Evolutionary conservation across 371 early-diverging fungal species (phyloP), one percentile per base, ranked within the genome.

Genomic region (Circinella minor): DNA sequence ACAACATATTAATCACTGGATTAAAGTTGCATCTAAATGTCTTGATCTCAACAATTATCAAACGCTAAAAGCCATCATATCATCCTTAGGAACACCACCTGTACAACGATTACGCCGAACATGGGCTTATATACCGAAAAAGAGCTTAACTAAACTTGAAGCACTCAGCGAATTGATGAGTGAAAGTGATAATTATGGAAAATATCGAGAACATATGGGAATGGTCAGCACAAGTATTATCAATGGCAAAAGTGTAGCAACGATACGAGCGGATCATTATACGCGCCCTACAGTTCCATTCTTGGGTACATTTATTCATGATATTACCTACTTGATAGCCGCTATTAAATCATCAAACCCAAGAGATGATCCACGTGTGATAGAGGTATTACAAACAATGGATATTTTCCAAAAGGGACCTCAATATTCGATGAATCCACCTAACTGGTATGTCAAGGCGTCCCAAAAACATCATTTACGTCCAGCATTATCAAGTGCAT

Each of bases 241-340:
- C 17, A 81, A 80, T 66, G 81, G 81, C 37, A 85, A 77, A 48
- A 72, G 74, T 27, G 76, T 80, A 11, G 61, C 78, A 3, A 36
- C 63, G 0, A 76, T 78, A 18, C 82, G 81, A n/a, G 77, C 77
- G 1, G 89, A 87, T 27, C 82, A 85, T 48, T 72, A 71, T 63
- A 68, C 76, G 36, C 70, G 86, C 18, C 93, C 94, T 8, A 88
- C 87, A 27, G 85, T 94, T 11, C 95, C 95, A 0, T 94, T 90
- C 73, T 72, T 94, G 17, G 93, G 95, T 43, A 88, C 92, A 1
- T 89, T 92, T 73, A 90, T 93, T 27, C 92, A 92, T 75, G 95
- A 94, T 69, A 85, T 89, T 37, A 93, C 93, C 4, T 94, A 94
- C 68, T 76, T 93, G 14, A 54, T 88, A 7, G 92, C 92, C 0